Percentiles rank a stretch among this genome's conserved stretches.
Conservation (phyloP, 2,329 filamentous ascomycete genomes). For the Penicillium carneum region DNA sequence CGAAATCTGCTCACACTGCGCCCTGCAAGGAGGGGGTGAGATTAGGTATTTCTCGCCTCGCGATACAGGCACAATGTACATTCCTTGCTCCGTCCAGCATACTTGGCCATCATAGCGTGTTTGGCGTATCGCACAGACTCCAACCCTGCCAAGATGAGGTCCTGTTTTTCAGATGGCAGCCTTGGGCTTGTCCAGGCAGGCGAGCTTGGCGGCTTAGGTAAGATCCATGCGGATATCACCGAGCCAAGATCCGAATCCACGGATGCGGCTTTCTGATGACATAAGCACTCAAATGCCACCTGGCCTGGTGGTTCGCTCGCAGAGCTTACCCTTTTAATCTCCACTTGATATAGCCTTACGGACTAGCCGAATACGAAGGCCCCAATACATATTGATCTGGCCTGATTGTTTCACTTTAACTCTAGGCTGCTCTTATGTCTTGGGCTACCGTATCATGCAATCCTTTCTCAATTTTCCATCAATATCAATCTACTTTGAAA, state of each 20-base stretch:
- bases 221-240: slow-evolving; percentile 11
- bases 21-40: slow-evolving; percentile 10
- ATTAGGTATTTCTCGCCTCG: slow-evolving; percentile 1
- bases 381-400: background rate
- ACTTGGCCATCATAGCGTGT: slow-evolving; percentile 2
- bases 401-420: background rate
- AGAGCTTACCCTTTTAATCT: slow-evolving; percentile 7
- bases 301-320: slow-evolving; percentile 10
- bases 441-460: background rate
- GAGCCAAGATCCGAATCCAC: background rate
- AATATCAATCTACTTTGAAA: background rate
- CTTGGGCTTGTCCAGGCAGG: background rate
- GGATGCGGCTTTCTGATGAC: background rate
- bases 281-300: slow-evolving; percentile 1
- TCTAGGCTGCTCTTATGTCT: background rate
- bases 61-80: slow-evolving; percentile 1
- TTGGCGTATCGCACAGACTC: slow-evolving; percentile 8
- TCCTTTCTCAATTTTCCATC: background rate
- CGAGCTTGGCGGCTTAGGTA: slow-evolving; percentile 1
- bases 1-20: slow-evolving; percentile 4
- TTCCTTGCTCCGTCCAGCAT: slow-evolving; percentile 18
- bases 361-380: slow-evolving; percentile 1
- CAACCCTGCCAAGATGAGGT: background rate
- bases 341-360: slow-evolving; percentile 11
- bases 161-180: background rate